Conservation (phyloP, 2,329 filamentous ascomycete genomes). For the Pyrenophora seminiperda region DNA sequence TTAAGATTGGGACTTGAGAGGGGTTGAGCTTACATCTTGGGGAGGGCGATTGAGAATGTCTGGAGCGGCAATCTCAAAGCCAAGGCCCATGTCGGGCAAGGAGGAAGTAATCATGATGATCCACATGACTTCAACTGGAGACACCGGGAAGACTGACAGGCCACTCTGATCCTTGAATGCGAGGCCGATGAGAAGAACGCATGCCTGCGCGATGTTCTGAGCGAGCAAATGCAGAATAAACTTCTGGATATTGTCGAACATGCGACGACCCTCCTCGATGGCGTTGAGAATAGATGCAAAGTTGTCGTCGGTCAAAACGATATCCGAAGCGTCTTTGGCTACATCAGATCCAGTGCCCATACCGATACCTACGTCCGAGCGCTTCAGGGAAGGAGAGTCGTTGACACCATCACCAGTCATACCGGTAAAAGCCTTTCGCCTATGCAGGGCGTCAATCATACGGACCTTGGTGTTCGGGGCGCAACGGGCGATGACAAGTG, state of each 20-base stretch:
- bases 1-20: neutral
- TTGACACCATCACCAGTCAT: constrained; percentile 93
- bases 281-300: constrained; percentile 85
- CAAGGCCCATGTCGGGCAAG: constrained; percentile 79
- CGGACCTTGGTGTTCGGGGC: constrained; percentile 85
- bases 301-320: constrained; percentile 87
- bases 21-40: constrained; percentile 51
- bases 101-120: constrained; percentile 91
- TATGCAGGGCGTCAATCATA: constrained; percentile 87
- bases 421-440: constrained; percentile 75
- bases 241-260: constrained; percentile 90
- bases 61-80: constrained; percentile 74
- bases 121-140: constrained; percentile 87
- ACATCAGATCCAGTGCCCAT: constrained; percentile 91
- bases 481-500: constrained; percentile 82
- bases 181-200: constrained; percentile 79
- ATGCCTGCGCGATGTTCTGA: constrained; percentile 83
- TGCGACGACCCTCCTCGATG: constrained; percentile 80
- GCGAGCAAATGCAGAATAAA: constrained; percentile 78
- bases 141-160: constrained; percentile 82
- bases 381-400: constrained; percentile 79
- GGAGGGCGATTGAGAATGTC: constrained; percentile 83
- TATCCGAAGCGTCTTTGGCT: constrained; percentile 80
- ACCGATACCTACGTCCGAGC: constrained; percentile 83
- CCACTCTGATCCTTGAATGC: constrained; percentile 74